These are phyloP conservation scores for Pythium apleroticum DNA, from an alignment of 352 stramenopile species.

Conservation along the genomic window DNA sequence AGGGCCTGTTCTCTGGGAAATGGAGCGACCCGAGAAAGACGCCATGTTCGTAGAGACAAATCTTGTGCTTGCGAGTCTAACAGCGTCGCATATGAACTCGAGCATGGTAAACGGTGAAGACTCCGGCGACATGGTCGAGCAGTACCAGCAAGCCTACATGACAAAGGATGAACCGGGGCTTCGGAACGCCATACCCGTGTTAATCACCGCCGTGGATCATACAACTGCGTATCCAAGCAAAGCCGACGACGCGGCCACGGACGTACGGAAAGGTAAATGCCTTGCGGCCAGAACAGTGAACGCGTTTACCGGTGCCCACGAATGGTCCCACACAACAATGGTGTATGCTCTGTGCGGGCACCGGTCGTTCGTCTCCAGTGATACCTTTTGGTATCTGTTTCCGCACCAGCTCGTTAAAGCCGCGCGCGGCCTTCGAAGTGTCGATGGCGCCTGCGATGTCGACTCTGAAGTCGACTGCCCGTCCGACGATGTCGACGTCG, in stretches of 20 bases:
- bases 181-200: background rate
- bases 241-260: conserved; percentile 10
- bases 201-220: no score
- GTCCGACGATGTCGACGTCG: no score
- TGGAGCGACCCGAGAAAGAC: no score
- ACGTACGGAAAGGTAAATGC: conserved; percentile 9
- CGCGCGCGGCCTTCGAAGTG: no score
- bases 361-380: conserved; percentile 6
- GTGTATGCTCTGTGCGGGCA: background rate
- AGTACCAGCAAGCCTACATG: conserved; percentile 9
- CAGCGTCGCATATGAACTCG: no score
- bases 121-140: conserved; percentile 6
- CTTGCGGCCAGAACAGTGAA: conserved; percentile 9
- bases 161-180: background rate
- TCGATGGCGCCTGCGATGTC: no score
- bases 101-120: conserved; percentile 17
- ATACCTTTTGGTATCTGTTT: conserved; percentile 15
- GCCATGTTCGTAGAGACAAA: no score
- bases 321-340: conserved; percentile 12
- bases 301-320: conserved; percentile 9
- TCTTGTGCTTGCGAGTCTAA: no score
- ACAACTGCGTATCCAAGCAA: no score
- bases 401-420: no score
- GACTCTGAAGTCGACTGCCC: no score
- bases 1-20: no score